Evolutionary conservation across 73 alveolate genomes (phyloP), one percentile per base, ranked within the genome.

Genomic region (Paramecium primaurelia): DNA sequence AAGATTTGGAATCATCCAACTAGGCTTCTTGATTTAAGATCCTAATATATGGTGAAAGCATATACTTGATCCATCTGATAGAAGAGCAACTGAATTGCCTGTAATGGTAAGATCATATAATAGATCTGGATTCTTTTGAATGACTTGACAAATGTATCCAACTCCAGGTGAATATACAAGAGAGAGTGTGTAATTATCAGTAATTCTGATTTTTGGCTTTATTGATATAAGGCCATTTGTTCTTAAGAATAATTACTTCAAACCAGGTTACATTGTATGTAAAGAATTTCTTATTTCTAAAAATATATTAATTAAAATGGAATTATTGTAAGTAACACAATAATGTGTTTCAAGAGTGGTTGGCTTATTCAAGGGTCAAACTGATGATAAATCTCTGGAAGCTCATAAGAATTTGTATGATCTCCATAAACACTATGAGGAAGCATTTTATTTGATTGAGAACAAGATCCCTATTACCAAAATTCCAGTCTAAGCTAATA

Each of bases 161-260:
- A 97, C 99, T 12, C 99, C 99, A 60, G 99, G 99, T 12, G 99
- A 87, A 71, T 97, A 97, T 14, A 97, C 97, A 34, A 97, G 60
- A 0, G 97, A 92, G 16, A 97, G 92, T n/a, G 94, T 71, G 51
- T 80, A 80, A 80, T 47, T 47, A 14, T 80, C 91, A 11, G 91
- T 80, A 16, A 80, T 44, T 80, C 91, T 40, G 11, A 80, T 49
- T 26, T 42, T 80, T 5, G 91, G 91, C 32, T 49, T 80, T 59
- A 80, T 80, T 25, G 47, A 32, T 1, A 80, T 80, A 11, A 80
- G 73, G 22, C 91, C 91, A 80, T 80, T 42, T 0, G 91, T 80
- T 47, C 91, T 40, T 11, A 42, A 25, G 58, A 80, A 80, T 40
- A 80, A 47, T 25, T 80, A 49, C 45, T 45, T 80, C 47, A 80